Evolutionary conservation across 345 rosid genomes (phyloP), one percentile per base, ranked within the genome.

Genomic region (Eutrema japonicum): DNA sequence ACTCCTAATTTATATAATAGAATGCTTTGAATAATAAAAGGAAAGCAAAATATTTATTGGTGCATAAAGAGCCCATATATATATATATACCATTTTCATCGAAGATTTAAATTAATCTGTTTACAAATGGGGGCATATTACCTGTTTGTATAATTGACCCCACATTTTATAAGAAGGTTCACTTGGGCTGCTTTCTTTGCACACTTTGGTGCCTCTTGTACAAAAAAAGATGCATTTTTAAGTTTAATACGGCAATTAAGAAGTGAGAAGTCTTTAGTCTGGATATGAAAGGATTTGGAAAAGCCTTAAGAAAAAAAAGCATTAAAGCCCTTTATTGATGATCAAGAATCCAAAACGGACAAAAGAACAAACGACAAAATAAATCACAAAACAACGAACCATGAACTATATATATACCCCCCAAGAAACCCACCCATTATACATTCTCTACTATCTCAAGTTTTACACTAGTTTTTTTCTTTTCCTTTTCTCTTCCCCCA

Each of bases 341-440:
- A 70, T 37, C 60, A 63, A 76, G 53, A 76, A 54, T 70, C 70
- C 70, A 76, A 54, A 52, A 61, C 27, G 50, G 49, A 61, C 42
- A 68, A 75, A 68, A 76, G 65, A 76, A 70, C 57, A 70, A 70
- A 51, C 60, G 22, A 70, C 65, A 69, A 38, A 69, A 63, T 36
- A 63, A 76, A 76, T 68, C 70, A 62, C 32, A 76, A 75, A 68
- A 67, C 62, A 61, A 53, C 27, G 16, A 76, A 69, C 79, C 71
- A 40, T 54, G 42, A 27, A 42, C 33, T 41, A 29, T 67, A 67
- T 66, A 66, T 67, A 68, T 18, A 18, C 22, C 45, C 73, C 55
- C 73, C 64, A 16, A 37, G 56, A 70, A 70, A 46, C 56, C 66
- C 56, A 70, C 33, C 47, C 53, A 71, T 71, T 64, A 42, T 71